A percentile compares a stretch with the other conserved stretches of the same genome.
These are phyloP conservation scores for Metschnikowia sp. DNA, from an alignment of 805 yeast genomes.

Conservation along the genomic window DNA sequence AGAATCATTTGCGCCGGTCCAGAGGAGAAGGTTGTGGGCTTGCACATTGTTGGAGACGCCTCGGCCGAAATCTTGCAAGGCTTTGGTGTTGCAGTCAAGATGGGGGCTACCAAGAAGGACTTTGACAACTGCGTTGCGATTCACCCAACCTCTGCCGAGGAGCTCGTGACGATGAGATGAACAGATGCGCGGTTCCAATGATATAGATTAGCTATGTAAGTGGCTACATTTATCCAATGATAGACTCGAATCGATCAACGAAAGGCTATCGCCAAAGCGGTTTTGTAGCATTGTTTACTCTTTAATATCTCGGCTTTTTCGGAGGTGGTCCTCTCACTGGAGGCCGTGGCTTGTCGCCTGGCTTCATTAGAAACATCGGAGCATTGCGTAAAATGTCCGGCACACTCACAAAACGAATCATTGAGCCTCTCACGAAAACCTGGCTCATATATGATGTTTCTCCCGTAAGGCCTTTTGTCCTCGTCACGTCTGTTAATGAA, in stretches of 20 bases:
- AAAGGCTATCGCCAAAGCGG: background rate
- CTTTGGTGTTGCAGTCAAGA: slow-evolving; percentile 95
- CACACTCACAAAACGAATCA: slow-evolving; percentile 74
- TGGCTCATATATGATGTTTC: slow-evolving; percentile 71
- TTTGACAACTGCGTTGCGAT: slow-evolving; percentile 96
- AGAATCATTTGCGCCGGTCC: slow-evolving; percentile 74
- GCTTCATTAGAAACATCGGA: slow-evolving; percentile 72
- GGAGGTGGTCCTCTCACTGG: slow-evolving; percentile 59
- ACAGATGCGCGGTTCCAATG: background rate
- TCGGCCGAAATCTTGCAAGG: slow-evolving; percentile 96
- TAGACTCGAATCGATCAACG: slow-evolving; percentile 6
- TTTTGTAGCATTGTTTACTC: background rate
- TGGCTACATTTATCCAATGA: background rate
- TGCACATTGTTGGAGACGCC: slow-evolving; percentile 88
- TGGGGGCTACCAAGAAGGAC: slow-evolving; percentile 98
- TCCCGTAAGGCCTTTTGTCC: slow-evolving; percentile 68
- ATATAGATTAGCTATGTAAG: slow-evolving; percentile 2
- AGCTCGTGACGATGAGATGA: slow-evolving; percentile 75
- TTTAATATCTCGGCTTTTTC: slow-evolving; percentile 1
- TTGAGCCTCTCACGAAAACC: slow-evolving; percentile 89
- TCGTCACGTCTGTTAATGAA: slow-evolving; percentile 75
- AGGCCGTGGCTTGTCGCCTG: slow-evolving; percentile 60
- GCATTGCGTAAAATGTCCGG: slow-evolving; percentile 89
- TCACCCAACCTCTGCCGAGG: slow-evolving; percentile 98
- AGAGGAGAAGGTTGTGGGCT: slow-evolving; percentile 91